Base-by-base conservation (phyloP, 164 flowering plant genomes). In the Buxus sempervirens region DNA sequence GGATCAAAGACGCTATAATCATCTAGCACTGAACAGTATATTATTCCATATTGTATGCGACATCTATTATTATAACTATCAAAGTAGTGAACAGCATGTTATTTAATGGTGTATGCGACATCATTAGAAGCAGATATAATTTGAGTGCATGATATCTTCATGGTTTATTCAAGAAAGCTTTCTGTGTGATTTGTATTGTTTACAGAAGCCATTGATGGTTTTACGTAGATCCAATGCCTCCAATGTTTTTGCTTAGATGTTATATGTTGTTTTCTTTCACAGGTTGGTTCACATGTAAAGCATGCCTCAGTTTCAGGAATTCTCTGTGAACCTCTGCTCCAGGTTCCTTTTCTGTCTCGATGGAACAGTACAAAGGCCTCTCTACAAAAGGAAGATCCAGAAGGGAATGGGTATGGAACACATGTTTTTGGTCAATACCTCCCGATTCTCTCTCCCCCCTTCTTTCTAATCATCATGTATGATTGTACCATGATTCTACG, bases 361-460 rank as follows among this genome's bases (percentile, higher is more conserved):
- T 59, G 67, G 68, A 70, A 66, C 74, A 75, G 82, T 63, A 76
- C 90, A 19, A 78, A 78, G 60, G 79, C 90, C 73, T 76, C 84
- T 42, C 24, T 68, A 54, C 79, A 70, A 63, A 86, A 75, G 70
- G 87, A 85, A 60, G 79, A 69, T 59, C 56, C 78, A 16, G 72
- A 76, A 70, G 74, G 58, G 58, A 72, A 77, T 67, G 83, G 82
- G 86, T 84, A 82, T 20, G 61, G 25, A 38, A 0, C 64, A 14
- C 53, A 23, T 70, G 5, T 4, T 45, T 45, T 27, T 19, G 58
- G 23, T 19, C 21, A 51, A 42, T 56, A 8, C 14, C 22, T 24
- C 28, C 21, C 5, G 16, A 24, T 41, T 38, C 26, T 24, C 20
- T 58, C 51, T 15, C 51, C 18, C 51, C 51, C 51, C 51, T 15